These are phyloP conservation scores for Rosa hybrid DNA, from an alignment of 331 rosid species.

Conservation along the genomic window DNA sequence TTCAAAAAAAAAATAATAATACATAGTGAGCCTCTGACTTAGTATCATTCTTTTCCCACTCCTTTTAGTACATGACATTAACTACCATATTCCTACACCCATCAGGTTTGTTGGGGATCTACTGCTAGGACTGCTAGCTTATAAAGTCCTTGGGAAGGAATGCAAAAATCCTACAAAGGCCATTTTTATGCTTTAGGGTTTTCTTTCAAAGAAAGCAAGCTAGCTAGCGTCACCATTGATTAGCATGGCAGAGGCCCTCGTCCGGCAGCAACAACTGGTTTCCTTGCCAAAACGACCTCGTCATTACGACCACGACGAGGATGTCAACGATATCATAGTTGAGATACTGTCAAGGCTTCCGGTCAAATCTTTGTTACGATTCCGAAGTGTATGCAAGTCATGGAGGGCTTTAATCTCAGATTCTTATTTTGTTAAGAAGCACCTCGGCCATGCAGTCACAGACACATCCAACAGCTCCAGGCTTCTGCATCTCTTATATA, in stretches of 20 bases:
- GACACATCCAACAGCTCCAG: not conserved
- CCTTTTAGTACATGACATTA: not conserved
- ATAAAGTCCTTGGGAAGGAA: not conserved
- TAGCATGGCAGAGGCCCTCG: not conserved
- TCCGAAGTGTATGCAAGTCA: constrained; percentile 2
- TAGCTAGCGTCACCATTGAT: not conserved
- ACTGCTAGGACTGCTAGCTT: not conserved
- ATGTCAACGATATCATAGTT: not conserved
- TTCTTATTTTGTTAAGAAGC: not conserved
- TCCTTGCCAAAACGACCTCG: not conserved
- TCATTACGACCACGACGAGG: not conserved
- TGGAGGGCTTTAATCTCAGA: not conserved
- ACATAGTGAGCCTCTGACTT: too few species aligned
- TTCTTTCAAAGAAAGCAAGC: not conserved
- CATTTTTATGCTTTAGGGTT: not conserved
- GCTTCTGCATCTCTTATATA: not conserved
- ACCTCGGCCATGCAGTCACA: not conserved
- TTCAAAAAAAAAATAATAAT: too few species aligned
- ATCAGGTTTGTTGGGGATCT: not conserved
- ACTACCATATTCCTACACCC: not conserved
- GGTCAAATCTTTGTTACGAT: not conserved
- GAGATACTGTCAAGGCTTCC: constrained; percentile 8
- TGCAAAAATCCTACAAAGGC: not conserved
- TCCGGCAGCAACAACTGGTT: not conserved
- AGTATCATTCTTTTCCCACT: too few species aligned